Conservation (phyloP, 202 grass and related monocot species). For the Panicum hallii region DNA sequence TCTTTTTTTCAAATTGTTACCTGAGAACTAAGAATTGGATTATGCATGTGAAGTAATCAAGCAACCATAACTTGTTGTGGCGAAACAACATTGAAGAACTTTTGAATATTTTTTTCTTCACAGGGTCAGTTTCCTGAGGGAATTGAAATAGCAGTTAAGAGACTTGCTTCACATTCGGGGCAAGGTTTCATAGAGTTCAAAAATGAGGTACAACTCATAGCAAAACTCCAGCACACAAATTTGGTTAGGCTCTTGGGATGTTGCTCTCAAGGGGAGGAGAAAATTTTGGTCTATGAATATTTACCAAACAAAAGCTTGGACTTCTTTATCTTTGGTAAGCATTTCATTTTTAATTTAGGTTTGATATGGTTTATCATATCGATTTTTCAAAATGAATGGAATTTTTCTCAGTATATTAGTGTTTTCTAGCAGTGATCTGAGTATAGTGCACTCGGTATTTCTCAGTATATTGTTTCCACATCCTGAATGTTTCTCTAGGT, state of each 20-base stretch:
- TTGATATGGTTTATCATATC: not conserved
- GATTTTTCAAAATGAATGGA: not conserved
- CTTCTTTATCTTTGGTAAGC: constrained; percentile 59
- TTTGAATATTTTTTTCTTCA: not conserved
- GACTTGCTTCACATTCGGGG: constrained; percentile 58
- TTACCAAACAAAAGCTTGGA: constrained; percentile 71
- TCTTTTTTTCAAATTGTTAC: not conserved
- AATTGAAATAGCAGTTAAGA: constrained; percentile 60
- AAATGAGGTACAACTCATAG: constrained; percentile 71
- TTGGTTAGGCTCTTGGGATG: constrained; percentile 67
- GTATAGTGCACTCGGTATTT: not conserved
- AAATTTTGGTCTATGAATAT: constrained; percentile 71
- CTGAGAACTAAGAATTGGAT: not conserved
- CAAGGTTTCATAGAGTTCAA: constrained; percentile 67
- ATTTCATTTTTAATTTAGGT: not conserved
- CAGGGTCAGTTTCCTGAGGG: constrained; percentile 53
- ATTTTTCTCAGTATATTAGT: not conserved
- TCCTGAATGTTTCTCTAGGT: not conserved
- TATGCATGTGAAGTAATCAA: not conserved
- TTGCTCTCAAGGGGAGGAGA: constrained; percentile 61
- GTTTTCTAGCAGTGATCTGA: not conserved
- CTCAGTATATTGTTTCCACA: not conserved
- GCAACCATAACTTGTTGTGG: not conserved
- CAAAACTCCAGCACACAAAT: constrained; percentile 69
- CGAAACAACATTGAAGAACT: not conserved